phyloP scores from a whole-genome alignment of 108 stramenopile genomes.

The Cafeteria roenbergensis region DNA sequence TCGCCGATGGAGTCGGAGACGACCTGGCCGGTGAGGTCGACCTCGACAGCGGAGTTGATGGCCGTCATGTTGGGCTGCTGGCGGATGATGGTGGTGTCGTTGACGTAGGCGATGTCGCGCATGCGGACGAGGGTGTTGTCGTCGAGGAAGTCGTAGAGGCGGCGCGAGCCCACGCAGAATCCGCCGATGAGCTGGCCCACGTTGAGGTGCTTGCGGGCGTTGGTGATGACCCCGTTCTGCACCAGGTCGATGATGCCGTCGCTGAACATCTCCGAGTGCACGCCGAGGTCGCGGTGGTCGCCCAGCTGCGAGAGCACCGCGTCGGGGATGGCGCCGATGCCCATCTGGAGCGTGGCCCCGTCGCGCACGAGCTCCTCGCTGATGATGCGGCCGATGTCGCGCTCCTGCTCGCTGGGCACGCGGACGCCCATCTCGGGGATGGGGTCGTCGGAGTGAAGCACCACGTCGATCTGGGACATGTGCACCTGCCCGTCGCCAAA shows the following conservation, averaged over 20 bases:
- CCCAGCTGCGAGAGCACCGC: conserved; percentile 15
- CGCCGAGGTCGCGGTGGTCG: conserved; percentile 8
- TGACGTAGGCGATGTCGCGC: conserved; percentile 19
- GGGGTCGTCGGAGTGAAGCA: conserved; percentile 5
- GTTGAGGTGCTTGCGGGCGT: conserved; percentile 12
- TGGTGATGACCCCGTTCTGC: conserved; percentile 19
- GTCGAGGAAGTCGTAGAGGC: conserved; percentile 28
- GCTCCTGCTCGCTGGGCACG: not conserved
- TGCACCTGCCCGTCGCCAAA: conserved; percentile 25
- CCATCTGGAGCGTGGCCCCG: conserved; percentile 29
- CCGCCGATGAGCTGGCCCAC: conserved; percentile 16
- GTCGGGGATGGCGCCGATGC: conserved; percentile 30
- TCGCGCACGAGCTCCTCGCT: conserved; percentile 20
- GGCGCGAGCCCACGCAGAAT: conserved; percentile 21
- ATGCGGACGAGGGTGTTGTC: conserved; percentile 21
- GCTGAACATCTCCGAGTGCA: conserved; percentile 27
- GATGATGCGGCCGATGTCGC: conserved; percentile 17
- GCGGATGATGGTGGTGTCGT: conserved; percentile 5
- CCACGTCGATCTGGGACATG: conserved; percentile 17
- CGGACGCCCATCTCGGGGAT: not conserved
- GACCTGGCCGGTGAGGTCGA: conserved; percentile 27
- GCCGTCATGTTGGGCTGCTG: conserved; percentile 21
- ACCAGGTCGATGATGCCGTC: conserved; percentile 23
- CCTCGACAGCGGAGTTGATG: conserved; percentile 19
- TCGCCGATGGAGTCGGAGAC: conserved; percentile 23